phyloP scores from a whole-genome alignment of 2,329 filamentous ascomycete species.

The Stenocarpella maydis region DNA sequence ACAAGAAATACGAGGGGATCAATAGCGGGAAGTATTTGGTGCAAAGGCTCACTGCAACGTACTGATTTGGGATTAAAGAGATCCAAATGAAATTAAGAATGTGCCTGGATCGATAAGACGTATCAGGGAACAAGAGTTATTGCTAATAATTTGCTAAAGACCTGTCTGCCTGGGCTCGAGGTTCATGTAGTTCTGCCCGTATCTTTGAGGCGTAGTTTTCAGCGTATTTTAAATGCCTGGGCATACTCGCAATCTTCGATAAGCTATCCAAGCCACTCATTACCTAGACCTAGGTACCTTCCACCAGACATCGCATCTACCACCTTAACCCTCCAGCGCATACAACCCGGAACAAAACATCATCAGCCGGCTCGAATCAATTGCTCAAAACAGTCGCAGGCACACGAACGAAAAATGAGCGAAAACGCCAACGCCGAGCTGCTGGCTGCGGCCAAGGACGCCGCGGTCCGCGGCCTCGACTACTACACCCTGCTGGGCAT shows the following conservation, averaged over 20 bases:
- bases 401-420: constrained; percentile 17
- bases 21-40: constrained; percentile 84
- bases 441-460: constrained; percentile 62
- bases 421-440: constrained; percentile 53
- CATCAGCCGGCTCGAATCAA: neutral
- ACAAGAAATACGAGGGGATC: constrained; percentile 82
- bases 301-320: neutral
- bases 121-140: neutral
- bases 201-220: constrained; percentile 5
- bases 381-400: neutral
- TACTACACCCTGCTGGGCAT: constrained; percentile 81
- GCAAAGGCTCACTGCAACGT: constrained; percentile 79
- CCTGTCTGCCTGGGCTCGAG: neutral
- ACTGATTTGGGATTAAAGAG: constrained; percentile 48
- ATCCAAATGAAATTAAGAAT: neutral
- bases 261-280: neutral
- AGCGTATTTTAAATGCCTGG: neutral
- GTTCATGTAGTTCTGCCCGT: constrained; percentile 3
- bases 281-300: neutral
- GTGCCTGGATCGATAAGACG: neutral
- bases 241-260: constrained; percentile 6
- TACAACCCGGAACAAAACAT: neutral
- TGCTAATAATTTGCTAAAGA: neutral
- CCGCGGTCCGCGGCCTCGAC: constrained; percentile 70
- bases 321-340: neutral